Percentiles rank a stretch among this genome's conserved stretches.
Evolutionary conservation across 2,329 filamentous ascomycete genomes (phyloP).

Genomic region (Tolypocladium nubicola): DNA sequence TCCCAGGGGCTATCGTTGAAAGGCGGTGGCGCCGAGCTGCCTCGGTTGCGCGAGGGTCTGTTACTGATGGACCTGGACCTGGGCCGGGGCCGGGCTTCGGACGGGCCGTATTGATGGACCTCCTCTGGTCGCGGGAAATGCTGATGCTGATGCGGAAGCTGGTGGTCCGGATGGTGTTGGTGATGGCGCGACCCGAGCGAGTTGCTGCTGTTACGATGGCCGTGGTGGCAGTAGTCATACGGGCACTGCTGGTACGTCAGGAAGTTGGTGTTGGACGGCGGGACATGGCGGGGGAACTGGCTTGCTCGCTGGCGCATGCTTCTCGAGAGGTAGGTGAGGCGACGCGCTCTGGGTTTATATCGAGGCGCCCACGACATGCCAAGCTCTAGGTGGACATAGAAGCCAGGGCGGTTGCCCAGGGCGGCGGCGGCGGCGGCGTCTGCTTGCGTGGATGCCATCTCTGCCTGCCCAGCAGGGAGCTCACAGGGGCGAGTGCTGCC

Average conservation of each 20-base stretch:
- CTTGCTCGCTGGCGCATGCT: background rate
- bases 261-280: background rate
- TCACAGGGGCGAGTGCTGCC: too few species aligned
- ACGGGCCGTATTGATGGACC: background rate
- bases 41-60: slow-evolving; percentile 15
- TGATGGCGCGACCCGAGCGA: background rate
- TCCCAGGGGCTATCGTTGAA: slow-evolving; percentile 38
- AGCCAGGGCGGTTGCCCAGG: slow-evolving; percentile 17
- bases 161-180: background rate
- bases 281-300: background rate
- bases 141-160: background rate
- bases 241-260: background rate
- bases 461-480: background rate
- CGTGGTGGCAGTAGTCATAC: background rate
- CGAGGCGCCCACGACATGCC: slow-evolving; percentile 32
- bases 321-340: slow-evolving; percentile 12
- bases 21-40: slow-evolving; percentile 37
- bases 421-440: background rate
- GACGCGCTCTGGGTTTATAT: slow-evolving; percentile 31
- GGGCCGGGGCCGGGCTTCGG: background rate
- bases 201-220: background rate
- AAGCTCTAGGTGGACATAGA: slow-evolving; percentile 42
- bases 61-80: background rate
- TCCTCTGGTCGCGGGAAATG: background rate
- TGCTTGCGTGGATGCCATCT: background rate